Evolutionary conservation across 164 flowering plant species (phyloP).

Genomic region (Echeveria elegans): DNA sequence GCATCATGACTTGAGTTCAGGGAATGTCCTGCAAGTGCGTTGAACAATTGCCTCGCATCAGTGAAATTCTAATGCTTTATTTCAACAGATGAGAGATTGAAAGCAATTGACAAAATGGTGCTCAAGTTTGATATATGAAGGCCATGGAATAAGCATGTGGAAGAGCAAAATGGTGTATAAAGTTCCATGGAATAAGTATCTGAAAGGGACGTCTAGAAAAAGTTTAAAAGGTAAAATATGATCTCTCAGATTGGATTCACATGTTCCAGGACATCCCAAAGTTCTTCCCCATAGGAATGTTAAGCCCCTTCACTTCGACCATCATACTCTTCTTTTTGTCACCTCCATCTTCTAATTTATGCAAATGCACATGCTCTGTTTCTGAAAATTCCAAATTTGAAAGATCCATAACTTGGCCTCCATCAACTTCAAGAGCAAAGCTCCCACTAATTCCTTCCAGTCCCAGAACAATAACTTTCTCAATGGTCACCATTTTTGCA

Average conservation of each 20-base stretch:
- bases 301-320: conserved; percentile 45
- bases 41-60: too few species aligned
- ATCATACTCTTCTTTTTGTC: conserved; percentile 29
- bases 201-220: too few species aligned
- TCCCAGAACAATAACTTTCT: conserved; percentile 49
- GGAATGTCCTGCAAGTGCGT: too few species aligned
- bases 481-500: conserved; percentile 35
- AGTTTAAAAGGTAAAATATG: too few species aligned
- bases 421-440: conserved; percentile 35
- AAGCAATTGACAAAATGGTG: too few species aligned
- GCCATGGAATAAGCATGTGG: too few species aligned
- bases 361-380: conserved; percentile 21
- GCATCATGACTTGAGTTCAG: too few species aligned
- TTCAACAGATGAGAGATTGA: too few species aligned
- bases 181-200: too few species aligned
- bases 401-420: conserved; percentile 17
- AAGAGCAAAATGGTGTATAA: too few species aligned
- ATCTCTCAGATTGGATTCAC: conserved; percentile 17
- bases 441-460: conserved; percentile 29
- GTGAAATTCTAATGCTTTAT: too few species aligned
- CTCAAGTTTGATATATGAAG: too few species aligned
- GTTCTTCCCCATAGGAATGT: conserved; percentile 46
- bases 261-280: conserved; percentile 62
- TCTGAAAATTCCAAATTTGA: conserved; percentile 20
- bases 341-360: conserved; percentile 27